Conservation (phyloP, 495 filamentous ascomycete species). For the Penicillium angulare region DNA sequence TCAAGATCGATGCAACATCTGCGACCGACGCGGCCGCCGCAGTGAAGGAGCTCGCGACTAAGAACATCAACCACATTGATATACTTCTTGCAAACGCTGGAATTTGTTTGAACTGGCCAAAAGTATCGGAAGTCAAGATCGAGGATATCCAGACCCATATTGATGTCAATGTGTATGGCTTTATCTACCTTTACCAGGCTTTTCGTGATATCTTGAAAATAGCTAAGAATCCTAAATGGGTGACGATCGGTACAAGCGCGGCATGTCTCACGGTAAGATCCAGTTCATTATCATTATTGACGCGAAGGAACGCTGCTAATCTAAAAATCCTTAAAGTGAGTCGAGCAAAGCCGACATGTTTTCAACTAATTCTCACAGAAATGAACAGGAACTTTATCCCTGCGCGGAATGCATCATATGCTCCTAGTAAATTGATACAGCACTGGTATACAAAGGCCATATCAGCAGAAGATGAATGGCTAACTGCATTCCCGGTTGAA, state of each 20-base stretch:
- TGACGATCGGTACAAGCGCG: neutral
- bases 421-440: constrained; percentile 31
- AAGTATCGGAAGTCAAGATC: constrained; percentile 21
- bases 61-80: constrained; percentile 41
- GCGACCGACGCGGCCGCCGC: constrained; percentile 19
- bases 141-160: constrained; percentile 33
- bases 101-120: constrained; percentile 20
- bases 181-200: constrained; percentile 41
- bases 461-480: constrained; percentile 36
- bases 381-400: constrained; percentile 9
- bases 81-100: constrained; percentile 54
- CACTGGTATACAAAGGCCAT: constrained; percentile 39
- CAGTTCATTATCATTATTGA: constrained; percentile 12
- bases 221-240: constrained; percentile 1
- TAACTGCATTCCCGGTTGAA: constrained; percentile 31
- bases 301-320: too few relatives aligned
- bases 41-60: constrained; percentile 17
- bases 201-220: constrained; percentile 28
- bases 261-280: neutral
- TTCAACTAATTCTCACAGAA: too few relatives aligned
- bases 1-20: constrained; percentile 41
- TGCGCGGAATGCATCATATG: constrained; percentile 36
- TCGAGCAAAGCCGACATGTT: too few relatives aligned
- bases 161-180: constrained; percentile 37
- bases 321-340: too few relatives aligned